Percentiles rank a stretch among this genome's conserved stretches.
These are phyloP conservation scores for Cercophora scortea DNA, from an alignment of 495 filamentous ascomycete species.

Conservation along the genomic window DNA sequence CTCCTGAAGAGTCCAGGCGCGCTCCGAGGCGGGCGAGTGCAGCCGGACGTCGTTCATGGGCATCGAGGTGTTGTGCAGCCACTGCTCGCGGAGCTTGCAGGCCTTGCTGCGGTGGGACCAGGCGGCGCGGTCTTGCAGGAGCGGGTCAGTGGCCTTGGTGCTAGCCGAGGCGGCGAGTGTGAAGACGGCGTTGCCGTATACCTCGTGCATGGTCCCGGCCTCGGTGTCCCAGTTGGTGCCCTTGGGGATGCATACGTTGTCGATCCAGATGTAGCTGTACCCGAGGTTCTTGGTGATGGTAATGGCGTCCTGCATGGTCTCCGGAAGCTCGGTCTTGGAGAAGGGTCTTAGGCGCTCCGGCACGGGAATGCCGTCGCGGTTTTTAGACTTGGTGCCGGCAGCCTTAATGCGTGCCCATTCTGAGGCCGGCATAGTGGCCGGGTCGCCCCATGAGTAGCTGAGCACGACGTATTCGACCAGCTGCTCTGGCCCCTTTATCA, in stretches of 20 bases:
- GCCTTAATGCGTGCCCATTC: conserved; percentile 25
- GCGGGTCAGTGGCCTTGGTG: conserved; percentile 20
- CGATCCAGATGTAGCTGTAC: conserved; percentile 22
- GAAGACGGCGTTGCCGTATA: conserved; percentile 26
- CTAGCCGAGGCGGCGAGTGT: conserved; percentile 22
- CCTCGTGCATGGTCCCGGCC: conserved; percentile 23
- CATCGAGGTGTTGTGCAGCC: conserved; percentile 14
- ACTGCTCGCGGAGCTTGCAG: conserved; percentile 18
- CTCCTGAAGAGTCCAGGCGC: conserved; percentile 26
- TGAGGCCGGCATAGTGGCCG: conserved; percentile 14
- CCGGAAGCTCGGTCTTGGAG: conserved; percentile 6
- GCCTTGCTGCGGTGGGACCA: conserved; percentile 18
- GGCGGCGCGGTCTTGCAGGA: conserved; percentile 15
- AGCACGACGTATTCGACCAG: conserved; percentile 23
- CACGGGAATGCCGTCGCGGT: conserved; percentile 18
- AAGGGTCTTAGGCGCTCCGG: conserved; percentile 17
- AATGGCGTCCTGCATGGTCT: conserved; percentile 25
- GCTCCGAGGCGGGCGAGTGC: conserved; percentile 17
- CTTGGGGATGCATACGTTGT: conserved; percentile 26
- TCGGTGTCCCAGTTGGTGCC: conserved; percentile 27
- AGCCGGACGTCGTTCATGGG: conserved; percentile 16
- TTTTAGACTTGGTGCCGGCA: conserved; percentile 18
- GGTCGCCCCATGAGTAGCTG: conserved; percentile 27
- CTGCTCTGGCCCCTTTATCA: conserved; percentile 6
- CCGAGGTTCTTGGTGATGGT: conserved; percentile 11